Base-by-base conservation (phyloP, 805 yeast genomes). In the Metschnikowia drakensbergensis region DNA sequence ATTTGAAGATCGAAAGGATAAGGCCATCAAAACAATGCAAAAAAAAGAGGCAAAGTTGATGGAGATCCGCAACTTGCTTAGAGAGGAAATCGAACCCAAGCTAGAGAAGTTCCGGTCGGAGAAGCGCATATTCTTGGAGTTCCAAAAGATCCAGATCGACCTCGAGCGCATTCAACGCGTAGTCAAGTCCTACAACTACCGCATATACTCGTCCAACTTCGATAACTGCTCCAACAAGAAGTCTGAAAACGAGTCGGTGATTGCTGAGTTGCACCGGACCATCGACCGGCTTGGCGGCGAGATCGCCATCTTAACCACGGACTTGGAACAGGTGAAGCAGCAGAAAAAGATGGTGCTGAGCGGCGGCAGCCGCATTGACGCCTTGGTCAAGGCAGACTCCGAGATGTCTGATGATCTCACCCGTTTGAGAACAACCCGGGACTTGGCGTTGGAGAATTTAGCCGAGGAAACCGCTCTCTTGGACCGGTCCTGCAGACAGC, bases 61-160 rank as follows among this genome's bases (percentile, higher is more conserved):
- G 32, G 96, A 88, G 61, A 91, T 90, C 46, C 77, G 86, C 55
- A 75, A 78, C 29, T 67, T 91, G 38, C 71, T 92, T 48, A 71
- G 72, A 13, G 97, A 91, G 61, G 98, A 94, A 64, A 92, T 94
- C 51, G 96, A 88, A 61, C 99, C 99, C 3, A 89, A 90, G 62
- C 72, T 94, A 44, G 91, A 86, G 49, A 84, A 84, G 59, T 71
- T 91, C 43, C 77, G 95, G 52, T 77, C 77, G 47, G 97, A 92
- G 58, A 92, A 90, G 67, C 79, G 94, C 59, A 74, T 82, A 27
- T 91, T 86, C 59, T 65, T 90, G 32, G 97, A 92, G 60, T 91
- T 78, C 64, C 97, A 92, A 68, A 89, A 86, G 49, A 80, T 86
- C 8, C 94, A 87, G 58, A 74, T 87, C 5, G 90, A 88, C 58